These are phyloP conservation scores for Trichoderma citrinoviride DNA, from an alignment of 2,329 filamentous ascomycete genomes.

Conservation along the genomic window DNA sequence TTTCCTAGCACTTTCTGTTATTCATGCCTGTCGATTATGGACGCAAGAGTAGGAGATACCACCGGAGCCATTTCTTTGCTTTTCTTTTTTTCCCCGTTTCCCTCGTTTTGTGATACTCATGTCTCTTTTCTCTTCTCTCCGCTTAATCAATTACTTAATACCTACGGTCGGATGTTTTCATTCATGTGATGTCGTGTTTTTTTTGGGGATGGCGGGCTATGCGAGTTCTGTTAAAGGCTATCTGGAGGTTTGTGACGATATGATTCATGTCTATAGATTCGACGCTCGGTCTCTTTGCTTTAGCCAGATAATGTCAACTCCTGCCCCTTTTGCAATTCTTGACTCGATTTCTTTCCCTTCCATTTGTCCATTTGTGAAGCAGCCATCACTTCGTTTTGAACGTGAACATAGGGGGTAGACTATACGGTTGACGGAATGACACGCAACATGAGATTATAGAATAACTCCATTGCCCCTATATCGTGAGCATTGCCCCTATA, in stretches of 20 bases:
- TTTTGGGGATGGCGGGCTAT: background rate
- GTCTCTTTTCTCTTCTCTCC: background rate
- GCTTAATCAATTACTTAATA: background rate
- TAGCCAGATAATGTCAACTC: too few relatives aligned
- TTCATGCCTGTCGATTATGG: conserved; percentile 18
- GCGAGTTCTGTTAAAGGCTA: background rate
- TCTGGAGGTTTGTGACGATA: background rate
- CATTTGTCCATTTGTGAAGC: too few relatives aligned
- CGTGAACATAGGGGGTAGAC: too few relatives aligned
- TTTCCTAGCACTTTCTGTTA: background rate
- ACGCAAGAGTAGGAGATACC: conserved; percentile 24
- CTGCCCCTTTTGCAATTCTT: too few relatives aligned
- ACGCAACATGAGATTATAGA: too few relatives aligned
- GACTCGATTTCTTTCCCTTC: too few relatives aligned
- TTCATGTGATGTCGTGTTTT: background rate
- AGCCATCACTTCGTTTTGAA: too few relatives aligned
- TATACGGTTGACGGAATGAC: too few relatives aligned
- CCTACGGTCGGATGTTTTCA: background rate
- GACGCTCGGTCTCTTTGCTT: too few relatives aligned
- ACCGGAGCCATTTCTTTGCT: background rate
- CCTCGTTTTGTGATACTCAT: background rate
- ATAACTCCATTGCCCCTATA: too few relatives aligned
- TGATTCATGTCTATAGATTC: background rate
- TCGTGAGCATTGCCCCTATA: too few relatives aligned
- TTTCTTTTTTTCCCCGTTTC: background rate